These are phyloP conservation scores for Erythrophleum ivorense DNA, from an alignment of 331 rosid genomes.

Conservation along the genomic window DNA sequence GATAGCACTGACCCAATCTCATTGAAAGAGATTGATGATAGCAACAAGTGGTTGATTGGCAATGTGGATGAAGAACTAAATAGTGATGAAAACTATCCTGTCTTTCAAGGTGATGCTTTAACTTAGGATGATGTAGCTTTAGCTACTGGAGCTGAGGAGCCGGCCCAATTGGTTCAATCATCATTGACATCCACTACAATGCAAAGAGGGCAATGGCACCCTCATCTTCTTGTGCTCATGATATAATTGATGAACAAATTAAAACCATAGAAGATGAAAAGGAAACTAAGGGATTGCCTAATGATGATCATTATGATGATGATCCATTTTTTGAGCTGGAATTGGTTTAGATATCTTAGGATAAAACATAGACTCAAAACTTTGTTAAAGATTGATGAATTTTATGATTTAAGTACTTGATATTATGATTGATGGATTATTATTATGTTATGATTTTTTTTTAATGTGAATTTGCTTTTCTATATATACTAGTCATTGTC, in stretches of 20 bases:
- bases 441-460: too few species aligned
- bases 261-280: not conserved
- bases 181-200: not conserved
- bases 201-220: not conserved
- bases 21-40: conserved; percentile 3
- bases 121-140: not conserved
- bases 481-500: not conserved
- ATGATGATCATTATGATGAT: not conserved
- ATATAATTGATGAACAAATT: not conserved
- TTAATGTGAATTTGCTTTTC: not conserved
- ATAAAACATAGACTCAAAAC: too few species aligned
- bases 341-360: too few species aligned
- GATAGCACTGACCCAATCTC: not conserved
- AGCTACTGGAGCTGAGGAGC: not conserved
- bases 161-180: not conserved
- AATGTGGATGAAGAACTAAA: not conserved
- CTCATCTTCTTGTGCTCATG: not conserved
- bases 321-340: too few species aligned
- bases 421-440: not conserved
- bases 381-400: too few species aligned
- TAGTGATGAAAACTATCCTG: not conserved
- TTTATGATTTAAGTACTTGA: not conserved
- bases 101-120: not conserved
- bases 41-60: not conserved
- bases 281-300: not conserved